Evolutionary conservation across 1,284 basidiomycete genomes (phyloP).

Genomic region (Polyporus tsugae): DNA sequence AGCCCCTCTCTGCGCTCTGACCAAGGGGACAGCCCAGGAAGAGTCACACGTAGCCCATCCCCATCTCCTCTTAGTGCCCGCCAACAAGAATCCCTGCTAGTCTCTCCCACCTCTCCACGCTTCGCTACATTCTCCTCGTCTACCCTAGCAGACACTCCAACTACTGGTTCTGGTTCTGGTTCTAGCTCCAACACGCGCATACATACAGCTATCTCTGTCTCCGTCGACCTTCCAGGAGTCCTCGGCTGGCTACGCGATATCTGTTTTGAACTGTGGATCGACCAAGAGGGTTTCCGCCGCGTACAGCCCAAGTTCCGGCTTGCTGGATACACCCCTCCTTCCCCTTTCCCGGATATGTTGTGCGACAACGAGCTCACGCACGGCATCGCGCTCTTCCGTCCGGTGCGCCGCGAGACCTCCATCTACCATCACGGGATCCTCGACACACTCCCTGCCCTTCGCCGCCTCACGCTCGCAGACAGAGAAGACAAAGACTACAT

Average conservation of each 20-base stretch:
- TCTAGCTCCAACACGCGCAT: constrained; percentile 16
- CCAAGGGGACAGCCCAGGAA: not conserved
- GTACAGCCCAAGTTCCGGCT: constrained; percentile 66
- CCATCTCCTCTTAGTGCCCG: constrained; percentile 2
- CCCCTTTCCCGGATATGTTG: constrained; percentile 24
- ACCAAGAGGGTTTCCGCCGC: constrained; percentile 81
- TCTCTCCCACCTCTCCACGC: constrained; percentile 4
- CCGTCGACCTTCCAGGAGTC: constrained; percentile 44
- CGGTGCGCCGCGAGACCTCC: constrained; percentile 62
- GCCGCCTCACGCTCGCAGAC: constrained; percentile 68
- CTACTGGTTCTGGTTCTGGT: constrained; percentile 16
- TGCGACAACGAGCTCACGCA: constrained; percentile 41
- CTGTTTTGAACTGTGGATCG: constrained; percentile 73
- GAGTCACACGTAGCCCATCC: constrained; percentile 5
- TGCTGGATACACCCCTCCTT: constrained; percentile 52
- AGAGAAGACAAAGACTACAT: constrained; percentile 76
- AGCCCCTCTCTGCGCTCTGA: constrained; percentile 20
- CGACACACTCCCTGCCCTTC: constrained; percentile 71
- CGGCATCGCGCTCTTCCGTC: constrained; percentile 70
- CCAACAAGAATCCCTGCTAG: not conserved
- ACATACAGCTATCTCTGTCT: constrained; percentile 2
- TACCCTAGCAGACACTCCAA: not conserved
- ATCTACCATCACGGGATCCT: constrained; percentile 76
- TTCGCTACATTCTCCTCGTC: constrained; percentile 10
- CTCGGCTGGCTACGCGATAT: constrained; percentile 62